These are phyloP conservation scores for Tulasnella sp. DNA, from an alignment of 768 basidiomycete genomes.

Conservation along the genomic window DNA sequence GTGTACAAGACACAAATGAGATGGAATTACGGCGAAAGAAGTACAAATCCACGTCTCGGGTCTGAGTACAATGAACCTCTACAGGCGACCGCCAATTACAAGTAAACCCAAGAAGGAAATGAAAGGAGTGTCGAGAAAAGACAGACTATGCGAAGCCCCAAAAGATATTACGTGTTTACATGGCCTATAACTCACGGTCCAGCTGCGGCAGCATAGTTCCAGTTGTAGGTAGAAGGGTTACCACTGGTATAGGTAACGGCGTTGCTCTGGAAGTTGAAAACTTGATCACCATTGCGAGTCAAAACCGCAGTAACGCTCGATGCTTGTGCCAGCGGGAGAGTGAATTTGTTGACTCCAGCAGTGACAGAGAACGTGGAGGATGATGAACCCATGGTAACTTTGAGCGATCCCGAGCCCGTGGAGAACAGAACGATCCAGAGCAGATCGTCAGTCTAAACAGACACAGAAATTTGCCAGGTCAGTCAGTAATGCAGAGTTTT, in stretches of 20 bases:
- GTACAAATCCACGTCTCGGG: background rate
- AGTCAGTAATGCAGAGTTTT: background rate
- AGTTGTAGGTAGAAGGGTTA: background rate
- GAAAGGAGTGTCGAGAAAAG: background rate
- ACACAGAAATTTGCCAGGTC: background rate
- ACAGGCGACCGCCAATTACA: background rate
- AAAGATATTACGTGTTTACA: background rate
- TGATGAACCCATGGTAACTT: background rate
- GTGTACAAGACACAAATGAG: background rate
- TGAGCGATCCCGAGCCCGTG: slow-evolving; percentile 9
- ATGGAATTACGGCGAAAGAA: background rate
- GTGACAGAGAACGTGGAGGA: background rate
- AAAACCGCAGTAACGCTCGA: slow-evolving; percentile 31
- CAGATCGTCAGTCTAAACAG: background rate
- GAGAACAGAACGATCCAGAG: slow-evolving; percentile 16
- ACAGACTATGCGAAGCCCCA: background rate
- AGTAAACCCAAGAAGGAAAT: background rate
- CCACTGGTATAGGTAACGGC: background rate
- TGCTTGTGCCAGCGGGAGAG: slow-evolving; percentile 42
- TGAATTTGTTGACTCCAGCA: slow-evolving; percentile 16
- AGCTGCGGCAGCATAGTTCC: background rate
- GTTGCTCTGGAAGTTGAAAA: background rate
- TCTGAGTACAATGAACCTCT: background rate
- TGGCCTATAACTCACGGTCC: background rate
- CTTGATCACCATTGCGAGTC: slow-evolving; percentile 1